These are phyloP conservation scores for Hypsizygus marmoreus DNA, from an alignment of 768 basidiomycete genomes.

Conservation along the genomic window DNA sequence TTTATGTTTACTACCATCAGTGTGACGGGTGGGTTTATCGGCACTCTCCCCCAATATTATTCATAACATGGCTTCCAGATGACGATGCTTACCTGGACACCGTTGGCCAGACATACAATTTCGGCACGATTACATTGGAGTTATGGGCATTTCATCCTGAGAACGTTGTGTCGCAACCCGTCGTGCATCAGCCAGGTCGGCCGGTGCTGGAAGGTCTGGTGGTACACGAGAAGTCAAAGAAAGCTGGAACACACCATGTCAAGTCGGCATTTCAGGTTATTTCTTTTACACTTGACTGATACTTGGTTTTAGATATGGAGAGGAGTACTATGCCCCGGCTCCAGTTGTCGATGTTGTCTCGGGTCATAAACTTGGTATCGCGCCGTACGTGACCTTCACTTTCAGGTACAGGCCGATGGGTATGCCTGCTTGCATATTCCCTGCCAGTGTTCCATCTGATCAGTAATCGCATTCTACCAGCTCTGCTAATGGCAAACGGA, in stretches of 20 bases:
- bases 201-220: constrained; percentile 26
- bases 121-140: constrained; percentile 34
- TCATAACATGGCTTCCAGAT: constrained; percentile 9
- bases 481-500: constrained; percentile 12
- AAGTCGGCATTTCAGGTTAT: constrained; percentile 15
- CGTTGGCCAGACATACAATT: constrained; percentile 14
- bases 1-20: constrained; percentile 12
- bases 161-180: constrained; percentile 21
- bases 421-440: constrained; percentile 7
- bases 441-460: neutral
- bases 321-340: constrained; percentile 30
- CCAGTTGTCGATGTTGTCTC: constrained; percentile 31
- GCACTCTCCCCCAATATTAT: neutral
- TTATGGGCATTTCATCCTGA: constrained; percentile 30
- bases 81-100: constrained; percentile 15
- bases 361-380: constrained; percentile 21
- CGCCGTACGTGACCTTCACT: constrained; percentile 29
- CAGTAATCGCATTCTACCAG: too few species aligned
- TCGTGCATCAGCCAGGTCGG: constrained; percentile 25
- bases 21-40: constrained; percentile 4
- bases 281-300: neutral
- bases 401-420: constrained; percentile 39
- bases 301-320: constrained; percentile 25
- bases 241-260: constrained; percentile 35
- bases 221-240: constrained; percentile 36